Base-by-base conservation (phyloP, 768 basidiomycete genomes). In the Neoboletus magnificus region DNA sequence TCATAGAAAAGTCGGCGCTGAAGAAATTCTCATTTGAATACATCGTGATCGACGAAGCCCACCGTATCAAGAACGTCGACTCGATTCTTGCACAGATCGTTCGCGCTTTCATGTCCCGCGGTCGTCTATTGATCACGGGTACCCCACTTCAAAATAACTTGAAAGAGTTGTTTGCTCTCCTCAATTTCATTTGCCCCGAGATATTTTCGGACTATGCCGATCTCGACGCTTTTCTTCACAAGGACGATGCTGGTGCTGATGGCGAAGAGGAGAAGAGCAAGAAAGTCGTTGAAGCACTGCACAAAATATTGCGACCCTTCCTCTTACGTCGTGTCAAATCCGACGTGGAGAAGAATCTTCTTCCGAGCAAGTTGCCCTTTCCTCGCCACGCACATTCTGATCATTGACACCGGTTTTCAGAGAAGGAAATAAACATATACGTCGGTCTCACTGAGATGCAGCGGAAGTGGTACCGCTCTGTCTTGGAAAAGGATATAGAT, bases 361-460 rank as follows among this genome's bases (percentile, higher is more conserved):
- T 98, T 58, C 97, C 96, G 1, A 98, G 91, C 89, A 70, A 50
- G 82, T 65, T 1, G 12, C 7, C 6, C 7, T 11, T 32, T 23
- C 16, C 22, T 50, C 48, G 7, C 12, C 0, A 39, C 3, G 4
- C 5, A 13, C 18, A 18, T 45, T 48, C 16, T 27, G 2, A 13
- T 49, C 4, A 42, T 32, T 52, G 42, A 61, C 35, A 20, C 4
- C 50, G 22, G 54, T 53, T 50, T n/a, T 43, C 62, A 92, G 90
- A 98, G 76, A 98, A 98, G 76, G 97, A 98, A 66, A 94, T 98
- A 70, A 99, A 98, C 65, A 93, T 98, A 42, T 99, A 98, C 55
- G 90, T 99, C 48, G 95, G 95, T 48, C 82, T 98, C 56, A 89
- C 93, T 8, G 94, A 97, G 23, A 94, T 99, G 93, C 97, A 99